phyloP scores from a whole-genome alignment of 305 asterid species.

The Nicotiana rustica region DNA sequence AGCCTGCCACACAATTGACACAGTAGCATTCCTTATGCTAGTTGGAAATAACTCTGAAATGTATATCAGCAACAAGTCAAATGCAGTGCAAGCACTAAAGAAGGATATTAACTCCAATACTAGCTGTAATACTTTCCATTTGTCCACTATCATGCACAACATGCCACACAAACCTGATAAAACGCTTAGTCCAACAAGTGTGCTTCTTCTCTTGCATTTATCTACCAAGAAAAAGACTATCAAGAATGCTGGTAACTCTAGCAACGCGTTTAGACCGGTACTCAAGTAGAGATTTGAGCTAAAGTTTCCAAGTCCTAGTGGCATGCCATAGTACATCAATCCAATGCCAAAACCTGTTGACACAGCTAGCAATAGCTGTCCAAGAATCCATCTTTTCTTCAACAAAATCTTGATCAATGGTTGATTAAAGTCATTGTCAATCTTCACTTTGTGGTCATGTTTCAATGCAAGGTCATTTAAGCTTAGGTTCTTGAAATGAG shows the following conservation, averaged over 20 bases:
- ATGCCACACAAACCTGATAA: constrained; percentile 60
- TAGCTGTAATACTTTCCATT: constrained; percentile 40
- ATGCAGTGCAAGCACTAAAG: constrained; percentile 43
- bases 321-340: constrained; percentile 67
- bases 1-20: constrained; percentile 46
- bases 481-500: no score
- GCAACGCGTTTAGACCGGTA: constrained; percentile 57
- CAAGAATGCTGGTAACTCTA: constrained; percentile 55
- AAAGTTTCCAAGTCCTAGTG: constrained; percentile 57
- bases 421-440: not conserved
- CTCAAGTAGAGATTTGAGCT: constrained; percentile 52
- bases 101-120: constrained; percentile 43
- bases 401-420: constrained; percentile 39
- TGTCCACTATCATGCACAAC: constrained; percentile 43
- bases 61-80: constrained; percentile 42
- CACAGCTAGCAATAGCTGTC: constrained; percentile 50
- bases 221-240: constrained; percentile 46
- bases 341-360: constrained; percentile 59
- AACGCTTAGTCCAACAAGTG: constrained; percentile 45
- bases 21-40: constrained; percentile 44
- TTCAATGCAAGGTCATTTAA: no score
- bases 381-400: constrained; percentile 46
- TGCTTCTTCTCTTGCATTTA: constrained; percentile 48
- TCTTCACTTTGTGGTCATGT: no score
- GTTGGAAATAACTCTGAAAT: constrained; percentile 45